Evolutionary conservation across 1,284 basidiomycete species (phyloP), one percentile per base, ranked within the genome.

Genomic region (Papiliotrema terrestris): DNA sequence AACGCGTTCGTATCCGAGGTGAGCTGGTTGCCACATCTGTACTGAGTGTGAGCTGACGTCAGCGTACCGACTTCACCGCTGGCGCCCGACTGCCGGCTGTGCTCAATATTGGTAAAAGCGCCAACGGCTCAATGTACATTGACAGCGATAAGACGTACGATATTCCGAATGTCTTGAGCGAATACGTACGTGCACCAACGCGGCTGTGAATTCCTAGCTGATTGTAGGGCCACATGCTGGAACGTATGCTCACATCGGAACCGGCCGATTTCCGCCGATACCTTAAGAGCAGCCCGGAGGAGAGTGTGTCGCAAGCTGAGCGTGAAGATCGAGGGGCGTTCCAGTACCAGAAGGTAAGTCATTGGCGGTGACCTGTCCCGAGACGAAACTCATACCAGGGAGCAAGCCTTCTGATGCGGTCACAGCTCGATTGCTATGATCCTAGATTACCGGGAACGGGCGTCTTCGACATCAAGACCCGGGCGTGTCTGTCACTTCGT

Each of bases 381-480:
- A 9, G 20, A 8, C 36, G 45, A 46, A 25, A 3, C 19, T 35
- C 49, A 47, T 13, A 3, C 5, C 64, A 92, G 87, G 86, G 85
- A 2, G 78, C 83, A 2, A 83, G 82, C 13, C 86, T 98, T 59
- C 80, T 98, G 45, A 91, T 97, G 87, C 89, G 95, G 17, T 96
- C 93, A 1, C 95, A 98, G 73, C 82, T 98, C 11, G 95, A 98
- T 72, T 94, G 92, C 66, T 77, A 84, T 1, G 89, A 98, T 68
- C 66, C 77, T 36, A 83, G 89, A 32, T 77, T 98, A 19, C 94
- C 94, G 1, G 91, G 92, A 1, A 86, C 86, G 0, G 91, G 90
- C 25, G 86, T 95, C 0, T 98, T 98, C 65, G 95, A 98, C 71
- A 86, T 98, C 74, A 98, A 98, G 77, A 98, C 95, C 0, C 83